phyloP scores from a whole-genome alignment of 192 early-diverging fungal genomes.

The Coemansia sp. region DNA sequence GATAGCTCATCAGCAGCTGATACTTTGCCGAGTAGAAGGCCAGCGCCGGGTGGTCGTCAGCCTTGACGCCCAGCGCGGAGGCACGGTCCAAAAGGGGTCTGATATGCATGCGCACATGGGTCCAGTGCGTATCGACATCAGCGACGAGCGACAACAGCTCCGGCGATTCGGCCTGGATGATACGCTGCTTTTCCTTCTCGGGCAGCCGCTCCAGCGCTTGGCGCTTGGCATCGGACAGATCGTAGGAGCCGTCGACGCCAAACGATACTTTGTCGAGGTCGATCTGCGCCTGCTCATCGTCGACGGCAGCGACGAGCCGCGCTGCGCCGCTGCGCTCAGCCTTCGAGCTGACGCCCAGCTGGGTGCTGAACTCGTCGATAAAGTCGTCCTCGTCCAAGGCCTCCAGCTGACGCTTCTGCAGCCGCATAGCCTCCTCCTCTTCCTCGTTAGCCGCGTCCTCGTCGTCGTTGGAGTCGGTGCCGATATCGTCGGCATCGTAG shows the following conservation, averaged over 20 bases:
- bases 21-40: constrained; percentile 49
- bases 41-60: constrained; percentile 46
- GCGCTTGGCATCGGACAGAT: constrained; percentile 39
- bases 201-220: constrained; percentile 55
- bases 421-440: constrained; percentile 81
- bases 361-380: constrained; percentile 65
- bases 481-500: constrained; percentile 83
- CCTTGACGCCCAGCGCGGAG: constrained; percentile 19
- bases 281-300: constrained; percentile 26
- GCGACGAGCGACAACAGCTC: constrained; percentile 68
- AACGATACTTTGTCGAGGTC: constrained; percentile 24
- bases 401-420: constrained; percentile 78
- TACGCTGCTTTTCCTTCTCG: constrained; percentile 60
- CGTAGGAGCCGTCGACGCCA: constrained; percentile 17
- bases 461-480: constrained; percentile 72
- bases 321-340: constrained; percentile 10
- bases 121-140: constrained; percentile 50
- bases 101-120: constrained; percentile 33
- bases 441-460: constrained; percentile 70
- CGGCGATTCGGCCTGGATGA: constrained; percentile 71
- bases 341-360: constrained; percentile 44
- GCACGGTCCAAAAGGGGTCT: constrained; percentile 32
- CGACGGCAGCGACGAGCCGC: constrained; percentile 30
- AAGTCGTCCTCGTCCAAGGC: constrained; percentile 88
- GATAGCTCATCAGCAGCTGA: constrained; percentile 68